A percentile compares a stretch with the other conserved stretches of the same genome.
phyloP scores from a whole-genome alignment of 768 basidiomycete genomes.

The Gloeophyllum trabeum region DNA sequence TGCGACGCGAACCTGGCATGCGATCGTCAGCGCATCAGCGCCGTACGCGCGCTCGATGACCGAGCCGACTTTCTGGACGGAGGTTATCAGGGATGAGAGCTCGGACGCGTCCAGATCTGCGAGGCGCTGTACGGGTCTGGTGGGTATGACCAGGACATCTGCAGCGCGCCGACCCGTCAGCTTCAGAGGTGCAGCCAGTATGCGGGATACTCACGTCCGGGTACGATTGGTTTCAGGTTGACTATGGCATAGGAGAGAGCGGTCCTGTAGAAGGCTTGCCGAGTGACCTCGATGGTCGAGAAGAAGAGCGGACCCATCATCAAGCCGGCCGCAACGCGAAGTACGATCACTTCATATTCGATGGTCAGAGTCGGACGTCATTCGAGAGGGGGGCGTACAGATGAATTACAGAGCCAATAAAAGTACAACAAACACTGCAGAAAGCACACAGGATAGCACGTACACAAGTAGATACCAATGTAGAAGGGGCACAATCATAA shows the following conservation, averaged over 20 bases:
- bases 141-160: constrained; percentile 49
- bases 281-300: constrained; percentile 70
- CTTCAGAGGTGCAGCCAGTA: too few relatives aligned
- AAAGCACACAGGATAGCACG: too few relatives aligned
- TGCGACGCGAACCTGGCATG: constrained; percentile 64
- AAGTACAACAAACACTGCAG: too few relatives aligned
- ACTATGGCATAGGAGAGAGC: constrained; percentile 76
- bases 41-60: constrained; percentile 76
- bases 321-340: neutral
- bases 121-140: constrained; percentile 36
- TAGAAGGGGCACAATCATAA: too few relatives aligned
- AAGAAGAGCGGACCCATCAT: constrained; percentile 35
- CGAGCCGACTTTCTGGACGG: constrained; percentile 68
- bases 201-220: constrained; percentile 54
- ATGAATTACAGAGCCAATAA: too few relatives aligned
- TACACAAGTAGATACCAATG: too few relatives aligned
- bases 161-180: neutral
- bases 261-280: constrained; percentile 64
- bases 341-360: neutral
- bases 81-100: constrained; percentile 67
- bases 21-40: constrained; percentile 77
- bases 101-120: constrained; percentile 42
- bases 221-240: constrained; percentile 89
- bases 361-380: too few relatives aligned
- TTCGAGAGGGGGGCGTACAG: too few relatives aligned